These are phyloP conservation scores for Taphrina wiesneri DNA, from an alignment of 1,139 yeast species.

Conservation along the genomic window DNA sequence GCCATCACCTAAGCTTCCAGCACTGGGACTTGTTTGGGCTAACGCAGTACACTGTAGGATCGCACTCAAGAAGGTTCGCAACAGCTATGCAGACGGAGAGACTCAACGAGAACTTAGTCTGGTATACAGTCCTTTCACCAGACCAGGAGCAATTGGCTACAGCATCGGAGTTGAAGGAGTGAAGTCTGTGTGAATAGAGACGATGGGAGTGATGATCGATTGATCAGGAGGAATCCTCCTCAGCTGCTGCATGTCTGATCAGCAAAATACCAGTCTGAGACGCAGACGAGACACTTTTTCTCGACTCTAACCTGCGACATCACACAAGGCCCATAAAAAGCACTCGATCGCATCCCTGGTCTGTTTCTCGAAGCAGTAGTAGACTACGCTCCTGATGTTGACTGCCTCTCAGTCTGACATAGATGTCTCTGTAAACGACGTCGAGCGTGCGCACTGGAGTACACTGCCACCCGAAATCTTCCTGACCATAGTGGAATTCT, in stretches of 20 bases:
- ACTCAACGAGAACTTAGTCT: conserved; percentile 3
- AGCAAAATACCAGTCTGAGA: no score
- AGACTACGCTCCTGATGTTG: background rate
- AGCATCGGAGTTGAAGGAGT: conserved; percentile 4
- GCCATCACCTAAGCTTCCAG: conserved; percentile 34
- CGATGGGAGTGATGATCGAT: no score
- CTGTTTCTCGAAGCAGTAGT: no score
- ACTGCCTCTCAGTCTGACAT: background rate
- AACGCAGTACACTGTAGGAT: conserved; percentile 34
- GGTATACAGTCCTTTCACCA: conserved; percentile 21
- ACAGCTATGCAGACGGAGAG: background rate
- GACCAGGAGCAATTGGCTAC: background rate
- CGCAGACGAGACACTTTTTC: background rate
- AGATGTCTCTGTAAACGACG: background rate
- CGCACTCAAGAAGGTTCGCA: conserved; percentile 13
- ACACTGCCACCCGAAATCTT: background rate
- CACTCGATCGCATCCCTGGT: no score
- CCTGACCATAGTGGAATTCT: background rate
- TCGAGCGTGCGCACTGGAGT: background rate
- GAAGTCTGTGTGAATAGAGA: conserved; percentile 7
- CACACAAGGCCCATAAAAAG: background rate
- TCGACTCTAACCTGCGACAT: background rate
- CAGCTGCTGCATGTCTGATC: no score
- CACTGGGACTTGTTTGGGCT: conserved; percentile 38
- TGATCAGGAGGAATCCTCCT: background rate